Percentiles rank a stretch among this genome's conserved stretches.
These are phyloP conservation scores for Pythium aristosporum DNA, from an alignment of 352 stramenopile species.

Conservation along the genomic window DNA sequence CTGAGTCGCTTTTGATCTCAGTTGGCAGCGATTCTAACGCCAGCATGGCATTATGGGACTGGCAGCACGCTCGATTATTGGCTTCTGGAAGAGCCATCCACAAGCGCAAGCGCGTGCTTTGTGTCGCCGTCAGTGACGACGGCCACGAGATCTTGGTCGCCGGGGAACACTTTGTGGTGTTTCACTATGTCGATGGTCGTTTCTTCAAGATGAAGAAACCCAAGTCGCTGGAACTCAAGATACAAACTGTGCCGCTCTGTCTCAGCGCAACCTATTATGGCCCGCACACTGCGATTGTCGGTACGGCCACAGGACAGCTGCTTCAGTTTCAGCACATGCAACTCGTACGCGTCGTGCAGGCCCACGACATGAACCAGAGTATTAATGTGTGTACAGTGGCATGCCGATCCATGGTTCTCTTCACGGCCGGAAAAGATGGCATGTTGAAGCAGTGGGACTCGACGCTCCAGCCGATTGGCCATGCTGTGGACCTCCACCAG, in stretches of 20 bases:
- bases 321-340: constrained; percentile 68
- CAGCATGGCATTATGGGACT: constrained; percentile 84
- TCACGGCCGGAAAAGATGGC: constrained; percentile 73
- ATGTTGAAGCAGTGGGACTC: constrained; percentile 83
- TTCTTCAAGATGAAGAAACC: constrained; percentile 77
- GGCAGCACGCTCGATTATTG: constrained; percentile 57
- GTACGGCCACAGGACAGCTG: constrained; percentile 59
- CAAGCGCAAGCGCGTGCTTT: constrained; percentile 43
- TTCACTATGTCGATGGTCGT: constrained; percentile 47
- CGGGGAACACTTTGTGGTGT: constrained; percentile 60
- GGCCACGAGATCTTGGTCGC: constrained; percentile 66
- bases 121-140: constrained; percentile 68
- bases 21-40: constrained; percentile 57
- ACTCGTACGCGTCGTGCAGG: constrained; percentile 55
- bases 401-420: constrained; percentile 75
- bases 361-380: constrained; percentile 49
- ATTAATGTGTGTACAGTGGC: constrained; percentile 58
- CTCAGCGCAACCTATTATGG: constrained; percentile 59
- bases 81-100: constrained; percentile 50
- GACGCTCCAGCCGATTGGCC: constrained; percentile 67
- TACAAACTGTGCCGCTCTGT: constrained; percentile 50
- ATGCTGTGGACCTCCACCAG: constrained; percentile 57
- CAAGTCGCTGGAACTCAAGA: constrained; percentile 35
- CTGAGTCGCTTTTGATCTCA: constrained; percentile 55
- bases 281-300: constrained; percentile 53